These are phyloP conservation scores for Agrocybe chaxingu DNA, from an alignment of 768 basidiomycete species.

Conservation along the genomic window DNA sequence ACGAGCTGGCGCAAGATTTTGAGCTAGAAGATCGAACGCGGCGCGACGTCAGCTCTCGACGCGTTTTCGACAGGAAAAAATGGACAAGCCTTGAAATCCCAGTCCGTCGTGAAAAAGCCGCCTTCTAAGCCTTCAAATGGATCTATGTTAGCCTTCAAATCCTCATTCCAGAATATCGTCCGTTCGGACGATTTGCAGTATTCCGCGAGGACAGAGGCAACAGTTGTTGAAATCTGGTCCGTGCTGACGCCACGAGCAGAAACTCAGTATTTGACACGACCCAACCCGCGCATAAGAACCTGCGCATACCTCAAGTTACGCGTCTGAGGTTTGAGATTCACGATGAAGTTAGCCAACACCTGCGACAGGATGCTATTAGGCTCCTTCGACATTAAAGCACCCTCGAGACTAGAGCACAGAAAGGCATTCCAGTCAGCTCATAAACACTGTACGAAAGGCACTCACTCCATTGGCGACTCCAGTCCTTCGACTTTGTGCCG, in stretches of 20 bases:
- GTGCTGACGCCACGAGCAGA: conserved; percentile 47
- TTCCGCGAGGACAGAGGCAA: conserved; percentile 66
- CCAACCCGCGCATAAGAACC: conserved; percentile 22
- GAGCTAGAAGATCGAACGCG: conserved; percentile 45
- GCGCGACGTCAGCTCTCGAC: conserved; percentile 5
- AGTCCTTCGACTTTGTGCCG: conserved; percentile 75
- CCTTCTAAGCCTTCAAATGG: conserved; percentile 64
- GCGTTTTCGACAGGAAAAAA: conserved; percentile 17
- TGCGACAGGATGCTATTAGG: conserved; percentile 71
- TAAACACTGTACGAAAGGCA: conserved; percentile 20
- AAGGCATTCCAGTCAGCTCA: conserved; percentile 7
- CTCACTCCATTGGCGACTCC: conserved; percentile 82
- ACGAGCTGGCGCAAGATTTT: conserved; percentile 81
- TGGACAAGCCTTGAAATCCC: conserved; percentile 74
- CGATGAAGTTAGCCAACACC: conserved; percentile 72
- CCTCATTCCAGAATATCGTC: conserved; percentile 80
- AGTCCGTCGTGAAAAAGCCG: conserved; percentile 79
- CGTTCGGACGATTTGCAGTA: conserved; percentile 72
- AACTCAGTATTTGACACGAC: conserved; percentile 24
- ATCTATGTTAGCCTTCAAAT: conserved; percentile 62
- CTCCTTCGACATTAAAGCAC: conserved; percentile 69
- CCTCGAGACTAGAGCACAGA: conserved; percentile 62
- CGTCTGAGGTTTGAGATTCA: conserved; percentile 83
- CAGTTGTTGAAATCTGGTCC: conserved; percentile 79
- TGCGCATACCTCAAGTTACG: conserved; percentile 81